Base-by-base conservation (phyloP, 2,329 filamentous ascomycete species). In the Venturia carpophila region DNA sequence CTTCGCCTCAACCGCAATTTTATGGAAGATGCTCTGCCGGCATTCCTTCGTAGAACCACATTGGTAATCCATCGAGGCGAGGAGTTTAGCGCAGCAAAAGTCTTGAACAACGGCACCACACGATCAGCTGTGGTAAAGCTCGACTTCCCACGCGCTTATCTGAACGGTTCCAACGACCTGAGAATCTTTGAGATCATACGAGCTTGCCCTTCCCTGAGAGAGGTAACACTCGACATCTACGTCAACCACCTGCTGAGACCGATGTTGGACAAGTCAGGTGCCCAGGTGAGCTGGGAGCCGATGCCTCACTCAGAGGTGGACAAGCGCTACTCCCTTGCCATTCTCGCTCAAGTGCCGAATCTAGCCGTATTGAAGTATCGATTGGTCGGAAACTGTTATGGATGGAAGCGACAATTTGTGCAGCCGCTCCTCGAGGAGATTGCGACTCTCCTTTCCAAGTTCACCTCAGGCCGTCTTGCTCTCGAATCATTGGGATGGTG, bases 191-290 rank as follows among this genome's bases (percentile, higher is more conserved):
- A 58, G 30, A 58, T 58, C 17, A 58, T 58, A 27, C 52, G 19
- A 37, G 52, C 52, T n/a, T 58, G 52, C 17, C 52, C 27, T 58
- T 58, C 52, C n/a, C 52, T 58, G 30, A 58, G 27, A 21, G 52
- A 58, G 52, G 15, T 58, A 19, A 58, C 27, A 37, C 30, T 58
- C 17, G 52, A 58, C 17, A 58, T 58, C 19, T 58, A 27, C 52
- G 52, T 58, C 30, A 27, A 58, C 30, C 52, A 58, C 37, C 30
- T 58, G 30, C 9, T 58, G 27, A 58, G 27, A 37, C 52, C 52
- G 7, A 37, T 2, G 27, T n/a, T 58, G 52, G 19, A 58, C 30
- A 21, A 58, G 6, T 6, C 37, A 37, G 52, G 52, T 3, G 17
- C n/a, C 15, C 13, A 17, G 9, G 52, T 58, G 30, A n/a, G 30